Evolutionary conservation across 305 asterid species (phyloP).

Genomic region (Withania somnifera): DNA sequence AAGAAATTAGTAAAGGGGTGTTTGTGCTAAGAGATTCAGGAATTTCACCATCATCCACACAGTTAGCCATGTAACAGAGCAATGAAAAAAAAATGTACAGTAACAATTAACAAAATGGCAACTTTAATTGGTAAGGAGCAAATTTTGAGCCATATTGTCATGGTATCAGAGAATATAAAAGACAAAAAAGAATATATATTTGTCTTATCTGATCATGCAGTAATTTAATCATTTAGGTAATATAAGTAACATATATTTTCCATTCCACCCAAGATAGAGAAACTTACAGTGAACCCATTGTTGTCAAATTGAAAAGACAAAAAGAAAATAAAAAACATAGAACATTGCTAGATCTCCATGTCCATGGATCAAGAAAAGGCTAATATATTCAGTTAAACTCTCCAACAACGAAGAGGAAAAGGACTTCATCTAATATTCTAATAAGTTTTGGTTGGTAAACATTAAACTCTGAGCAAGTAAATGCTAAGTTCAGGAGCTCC

Average conservation of each 20-base stretch:
- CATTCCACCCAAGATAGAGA: slow-evolving; percentile 26
- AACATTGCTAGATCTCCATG: neutral
- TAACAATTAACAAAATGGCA: neutral
- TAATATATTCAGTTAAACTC: slow-evolving; percentile 4
- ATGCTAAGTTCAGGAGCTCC: slow-evolving; percentile 54
- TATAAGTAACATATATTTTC: slow-evolving; percentile 12
- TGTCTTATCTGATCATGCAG: slow-evolving; percentile 1
- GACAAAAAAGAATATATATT: neutral
- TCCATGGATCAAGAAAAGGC: neutral
- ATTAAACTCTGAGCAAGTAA: slow-evolving; percentile 41
- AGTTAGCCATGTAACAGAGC: neutral
- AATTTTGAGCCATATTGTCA: neutral
- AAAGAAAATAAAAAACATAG: neutral
- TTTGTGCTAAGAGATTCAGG: neutral
- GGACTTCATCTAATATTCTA: neutral
- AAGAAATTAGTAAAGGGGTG: neutral
- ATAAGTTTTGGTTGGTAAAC: slow-evolving; percentile 1
- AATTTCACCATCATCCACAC: neutral
- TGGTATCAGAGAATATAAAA: neutral
- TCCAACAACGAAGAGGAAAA: neutral
- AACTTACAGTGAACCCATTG: slow-evolving; percentile 14
- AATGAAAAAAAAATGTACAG: neutral
- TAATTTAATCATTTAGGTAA: neutral
- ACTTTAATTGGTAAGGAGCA: neutral
- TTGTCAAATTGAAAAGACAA: neutral